phyloP scores from a whole-genome alignment of 331 rosid genomes.

The Acacia concinna region DNA sequence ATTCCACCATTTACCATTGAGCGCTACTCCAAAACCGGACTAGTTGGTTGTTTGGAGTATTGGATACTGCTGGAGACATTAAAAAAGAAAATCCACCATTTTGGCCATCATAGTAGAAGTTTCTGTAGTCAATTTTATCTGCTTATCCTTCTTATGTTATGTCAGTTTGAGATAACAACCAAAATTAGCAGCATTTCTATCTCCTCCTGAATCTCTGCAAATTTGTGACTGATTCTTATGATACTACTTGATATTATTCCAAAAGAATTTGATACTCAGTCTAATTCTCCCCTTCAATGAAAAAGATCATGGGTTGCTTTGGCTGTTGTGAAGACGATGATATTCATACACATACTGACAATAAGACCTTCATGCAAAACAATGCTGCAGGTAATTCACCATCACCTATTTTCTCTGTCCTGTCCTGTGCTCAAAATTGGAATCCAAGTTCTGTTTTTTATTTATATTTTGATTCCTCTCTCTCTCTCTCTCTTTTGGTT shows the following conservation, averaged over 20 bases:
- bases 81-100: neutral
- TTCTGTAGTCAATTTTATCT: neutral
- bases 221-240: conserved; percentile 8
- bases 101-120: neutral
- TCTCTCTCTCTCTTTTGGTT: neutral
- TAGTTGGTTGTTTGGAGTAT: too few species aligned
- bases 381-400: conserved; percentile 45
- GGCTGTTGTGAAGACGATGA: conserved; percentile 65
- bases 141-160: neutral
- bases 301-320: conserved; percentile 73
- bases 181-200: neutral
- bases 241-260: conserved; percentile 11
- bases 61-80: too few species aligned
- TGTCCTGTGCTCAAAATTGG: neutral
- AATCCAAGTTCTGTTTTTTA: neutral
- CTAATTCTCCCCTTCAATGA: conserved; percentile 30
- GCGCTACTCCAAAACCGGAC: too few species aligned
- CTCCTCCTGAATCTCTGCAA: neutral
- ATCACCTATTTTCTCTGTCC: neutral
- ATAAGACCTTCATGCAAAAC: conserved; percentile 41
- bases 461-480: conserved; percentile 10
- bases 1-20: neutral
- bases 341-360: conserved; percentile 40
- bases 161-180: neutral
- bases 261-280: conserved; percentile 17